phyloP scores from a whole-genome alignment of 2,329 filamentous ascomycete genomes.

The Fusarium poae region DNA sequence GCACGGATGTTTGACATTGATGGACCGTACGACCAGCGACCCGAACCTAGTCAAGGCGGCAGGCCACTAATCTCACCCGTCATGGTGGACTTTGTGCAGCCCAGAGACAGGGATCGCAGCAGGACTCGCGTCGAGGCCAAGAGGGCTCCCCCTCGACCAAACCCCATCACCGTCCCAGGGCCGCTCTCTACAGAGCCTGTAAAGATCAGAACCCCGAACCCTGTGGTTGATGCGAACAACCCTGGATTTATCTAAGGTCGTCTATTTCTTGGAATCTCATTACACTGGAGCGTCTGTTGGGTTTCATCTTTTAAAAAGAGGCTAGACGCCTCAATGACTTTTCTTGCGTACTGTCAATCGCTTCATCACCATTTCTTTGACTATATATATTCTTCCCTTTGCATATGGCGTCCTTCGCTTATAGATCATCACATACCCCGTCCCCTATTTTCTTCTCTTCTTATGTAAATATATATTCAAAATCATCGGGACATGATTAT shows the following conservation, averaged over 20 bases:
- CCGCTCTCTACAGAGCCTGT: constrained; percentile 12
- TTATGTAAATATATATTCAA: constrained; percentile 35
- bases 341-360: constrained; percentile 21
- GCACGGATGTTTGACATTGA: constrained; percentile 51
- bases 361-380: constrained; percentile 20
- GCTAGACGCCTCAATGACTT: constrained; percentile 31
- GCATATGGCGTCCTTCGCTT: constrained; percentile 35
- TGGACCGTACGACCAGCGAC: constrained; percentile 4
- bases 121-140: constrained; percentile 50
- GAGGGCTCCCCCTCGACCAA: constrained; percentile 52
- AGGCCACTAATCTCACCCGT: constrained; percentile 52
- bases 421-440: constrained; percentile 43
- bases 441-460: constrained; percentile 22
- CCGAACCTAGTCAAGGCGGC: constrained; percentile 17
- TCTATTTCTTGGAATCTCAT: constrained; percentile 11
- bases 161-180: constrained; percentile 48
- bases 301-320: constrained; percentile 24
- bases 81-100: constrained; percentile 47
- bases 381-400: constrained; percentile 14
- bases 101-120: constrained; percentile 35
- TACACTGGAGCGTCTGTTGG: constrained; percentile 10
- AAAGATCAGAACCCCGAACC: constrained; percentile 37
- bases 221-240: constrained; percentile 44
- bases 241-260: constrained; percentile 45
- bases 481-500: constrained; percentile 42